A percentile compares a stretch with the other conserved stretches of the same genome.
Conservation (phyloP, 495 filamentous ascomycete genomes). For the Hypoxylon trugodes region DNA sequence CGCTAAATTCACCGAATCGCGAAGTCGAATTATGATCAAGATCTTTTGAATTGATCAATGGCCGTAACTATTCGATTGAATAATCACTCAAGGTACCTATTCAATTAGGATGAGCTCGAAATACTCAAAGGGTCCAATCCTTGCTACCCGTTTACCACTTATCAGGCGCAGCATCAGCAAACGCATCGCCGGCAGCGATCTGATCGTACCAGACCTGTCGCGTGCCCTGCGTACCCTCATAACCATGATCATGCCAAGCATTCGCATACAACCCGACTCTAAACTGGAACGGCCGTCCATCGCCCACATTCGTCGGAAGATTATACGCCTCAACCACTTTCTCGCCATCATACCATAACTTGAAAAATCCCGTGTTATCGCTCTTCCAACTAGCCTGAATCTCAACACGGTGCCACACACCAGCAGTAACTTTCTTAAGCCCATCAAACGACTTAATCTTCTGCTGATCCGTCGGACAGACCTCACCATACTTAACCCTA, state of each 20-base stretch:
- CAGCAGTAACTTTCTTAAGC: conserved; percentile 53
- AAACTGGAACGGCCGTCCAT: conserved; percentile 59
- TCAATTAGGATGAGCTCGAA: not conserved
- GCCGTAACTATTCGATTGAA: too few species aligned
- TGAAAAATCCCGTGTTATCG: conserved; percentile 57
- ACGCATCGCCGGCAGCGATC: conserved; percentile 57
- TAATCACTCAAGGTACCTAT: too few species aligned
- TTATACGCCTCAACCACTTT: conserved; percentile 56
- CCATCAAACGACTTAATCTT: conserved; percentile 44
- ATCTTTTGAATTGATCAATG: too few species aligned
- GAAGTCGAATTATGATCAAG: too few species aligned
- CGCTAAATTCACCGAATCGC: too few species aligned
- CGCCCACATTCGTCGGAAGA: conserved; percentile 57
- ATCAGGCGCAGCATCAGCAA: conserved; percentile 55
- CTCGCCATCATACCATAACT: conserved; percentile 60
- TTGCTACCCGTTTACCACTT: conserved; percentile 10
- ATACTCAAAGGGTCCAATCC: not conserved
- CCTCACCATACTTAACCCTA: conserved; percentile 56
- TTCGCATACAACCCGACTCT: conserved; percentile 65
- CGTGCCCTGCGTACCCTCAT: conserved; percentile 57
- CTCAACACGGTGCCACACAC: conserved; percentile 59
- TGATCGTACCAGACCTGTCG: conserved; percentile 64
- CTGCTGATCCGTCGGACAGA: conserved; percentile 47
- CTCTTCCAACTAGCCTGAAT: conserved; percentile 60
- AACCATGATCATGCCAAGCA: conserved; percentile 61